Evolutionary conservation across 2,329 filamentous ascomycete genomes (phyloP).

Genomic region (Aureobasidium sp.): DNA sequence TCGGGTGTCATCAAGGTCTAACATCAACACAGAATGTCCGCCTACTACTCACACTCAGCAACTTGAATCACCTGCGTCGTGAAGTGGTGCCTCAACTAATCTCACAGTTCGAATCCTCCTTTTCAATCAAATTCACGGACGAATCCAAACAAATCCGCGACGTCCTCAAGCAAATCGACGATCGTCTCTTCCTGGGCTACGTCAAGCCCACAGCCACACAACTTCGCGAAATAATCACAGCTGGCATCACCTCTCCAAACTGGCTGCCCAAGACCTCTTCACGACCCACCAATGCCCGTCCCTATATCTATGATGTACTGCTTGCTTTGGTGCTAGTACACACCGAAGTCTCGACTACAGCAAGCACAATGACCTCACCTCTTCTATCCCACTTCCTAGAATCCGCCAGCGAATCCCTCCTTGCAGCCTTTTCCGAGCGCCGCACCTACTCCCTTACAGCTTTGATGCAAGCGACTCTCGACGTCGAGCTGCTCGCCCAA

Average conservation of each 20-base stretch:
- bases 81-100: slow-evolving; percentile 83
- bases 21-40: slow-evolving; percentile 44
- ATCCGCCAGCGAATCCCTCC: slow-evolving; percentile 67
- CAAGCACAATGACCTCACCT: slow-evolving; percentile 64
- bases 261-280: slow-evolving; percentile 54
- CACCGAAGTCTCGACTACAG: slow-evolving; percentile 49
- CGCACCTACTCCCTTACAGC: slow-evolving; percentile 63
- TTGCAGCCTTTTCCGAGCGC: slow-evolving; percentile 60
- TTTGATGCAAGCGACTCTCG: slow-evolving; percentile 93
- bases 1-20: background rate
- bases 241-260: slow-evolving; percentile 59
- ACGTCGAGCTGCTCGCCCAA: slow-evolving; percentile 94
- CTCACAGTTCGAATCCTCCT: slow-evolving; percentile 83
- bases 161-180: slow-evolving; percentile 82
- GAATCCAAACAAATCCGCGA: slow-evolving; percentile 88
- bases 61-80: slow-evolving; percentile 72
- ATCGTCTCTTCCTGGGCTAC: slow-evolving; percentile 85
- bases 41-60: slow-evolving; percentile 88
- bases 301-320: slow-evolving; percentile 84
- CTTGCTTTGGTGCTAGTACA: slow-evolving; percentile 83
- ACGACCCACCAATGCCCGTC: slow-evolving; percentile 63
- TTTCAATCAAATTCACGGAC: slow-evolving; percentile 88
- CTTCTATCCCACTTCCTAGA: slow-evolving; percentile 84
- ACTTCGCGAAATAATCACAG: slow-evolving; percentile 60
- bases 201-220: slow-evolving; percentile 64